Base-by-base conservation (phyloP, 73 alveolate genomes). In the Paramecium tetraurelia region DNA sequence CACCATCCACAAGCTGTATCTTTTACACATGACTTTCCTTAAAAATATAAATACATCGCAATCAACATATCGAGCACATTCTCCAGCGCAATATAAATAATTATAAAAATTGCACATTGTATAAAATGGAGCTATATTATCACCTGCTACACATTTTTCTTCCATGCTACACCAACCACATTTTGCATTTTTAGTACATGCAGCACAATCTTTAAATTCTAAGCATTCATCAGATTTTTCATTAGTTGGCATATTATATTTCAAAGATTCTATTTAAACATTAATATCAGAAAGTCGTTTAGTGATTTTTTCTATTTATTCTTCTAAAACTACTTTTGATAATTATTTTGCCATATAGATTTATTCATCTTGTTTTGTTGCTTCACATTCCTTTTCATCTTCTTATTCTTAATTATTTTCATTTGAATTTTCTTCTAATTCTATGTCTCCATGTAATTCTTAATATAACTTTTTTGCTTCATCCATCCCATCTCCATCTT, bases 101-200 rank as follows among this genome's bases (percentile, higher is more conserved):
- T 89, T 89, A 50, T 89, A 89, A 44, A 89, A 89, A 70, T 89
- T 89, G 84, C 94, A 89, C 72, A 83, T 69, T 2, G 87, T 89
- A 44, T 89, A 71, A 44, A 89, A 83, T 21, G 94, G 94, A 27
- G 88, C 94, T 41, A 89, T 71, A 71, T 89, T 89, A 89, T 89
- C 94, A 21, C 94, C 94, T 21, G 86, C 94, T 1, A 89, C 90
- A 89, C 94, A 89, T 44, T 53, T 89, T 50, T 89, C 68, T 71
- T 89, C 94, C 92, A 71, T 71, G 11, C 63, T 53, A 44, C 94
- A 89, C 94, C 94, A 89, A 16, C 94, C 94, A 44, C 94, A 89
- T 89, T 89, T 89, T 10, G 90, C 57, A 46, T 89, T 83, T 89
- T 89, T 89, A 12, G 94, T 41, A 46, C 94, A 89, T 10, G 86